Percentiles rank a stretch among this genome's conserved stretches.
Evolutionary conservation across 768 basidiomycete genomes (phyloP).

Genomic region (Pulveroboletus sp.): DNA sequence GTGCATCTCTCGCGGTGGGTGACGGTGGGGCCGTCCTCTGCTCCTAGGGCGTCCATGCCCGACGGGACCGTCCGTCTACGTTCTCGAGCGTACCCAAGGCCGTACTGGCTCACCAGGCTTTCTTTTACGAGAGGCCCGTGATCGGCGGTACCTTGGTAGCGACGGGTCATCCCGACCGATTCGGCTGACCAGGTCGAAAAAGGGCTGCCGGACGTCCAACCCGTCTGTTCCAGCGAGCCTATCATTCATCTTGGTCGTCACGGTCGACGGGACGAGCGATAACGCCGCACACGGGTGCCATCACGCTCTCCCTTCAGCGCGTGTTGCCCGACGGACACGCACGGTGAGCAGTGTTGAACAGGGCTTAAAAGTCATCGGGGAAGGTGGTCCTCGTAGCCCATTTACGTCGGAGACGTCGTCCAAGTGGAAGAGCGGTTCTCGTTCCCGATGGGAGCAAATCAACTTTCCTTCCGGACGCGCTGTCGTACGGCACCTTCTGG

Average conservation of each 20-base stretch:
- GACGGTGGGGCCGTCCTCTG: too few species aligned
- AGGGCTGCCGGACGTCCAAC: neutral
- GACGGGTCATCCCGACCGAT: slow-evolving; percentile 6
- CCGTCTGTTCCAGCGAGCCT: neutral
- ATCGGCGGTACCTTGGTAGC: too few species aligned
- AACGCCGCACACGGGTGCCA: neutral
- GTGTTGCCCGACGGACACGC: neutral
- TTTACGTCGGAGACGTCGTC: slow-evolving; percentile 2
- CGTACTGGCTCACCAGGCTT: too few species aligned
- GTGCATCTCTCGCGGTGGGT: too few species aligned
- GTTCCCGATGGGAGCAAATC: too few species aligned
- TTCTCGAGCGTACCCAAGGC: too few species aligned
- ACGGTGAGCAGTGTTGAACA: neutral
- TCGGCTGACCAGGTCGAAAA: slow-evolving; percentile 9
- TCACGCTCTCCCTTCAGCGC: neutral
- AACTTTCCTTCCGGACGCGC: too few species aligned
- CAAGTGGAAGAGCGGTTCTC: neutral
- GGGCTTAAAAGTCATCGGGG: too few species aligned
- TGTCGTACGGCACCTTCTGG: too few species aligned
- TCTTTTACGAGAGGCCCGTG: too few species aligned
- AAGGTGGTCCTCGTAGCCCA: neutral
- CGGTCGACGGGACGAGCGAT: neutral
- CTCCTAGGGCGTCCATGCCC: too few species aligned
- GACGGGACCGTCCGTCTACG: too few species aligned
- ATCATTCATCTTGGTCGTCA: neutral